Conservation (phyloP, 1,284 basidiomycete species). For the Vanrija sp. region DNA sequence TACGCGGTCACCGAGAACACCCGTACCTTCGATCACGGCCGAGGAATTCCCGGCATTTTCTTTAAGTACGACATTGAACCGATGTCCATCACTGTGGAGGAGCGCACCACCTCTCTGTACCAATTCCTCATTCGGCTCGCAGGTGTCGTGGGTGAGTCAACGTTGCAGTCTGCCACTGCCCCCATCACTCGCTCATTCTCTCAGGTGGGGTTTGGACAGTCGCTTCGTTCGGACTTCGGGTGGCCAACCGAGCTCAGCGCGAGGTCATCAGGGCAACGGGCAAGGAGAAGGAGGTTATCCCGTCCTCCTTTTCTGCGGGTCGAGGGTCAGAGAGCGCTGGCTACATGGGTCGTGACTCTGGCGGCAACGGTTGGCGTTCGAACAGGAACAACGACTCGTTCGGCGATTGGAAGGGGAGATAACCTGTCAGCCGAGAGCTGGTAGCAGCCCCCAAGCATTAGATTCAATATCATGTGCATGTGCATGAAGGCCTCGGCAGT, state of each 20-base stretch:
- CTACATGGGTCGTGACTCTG: constrained; percentile 8
- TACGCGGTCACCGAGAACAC: constrained; percentile 95
- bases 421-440: not conserved
- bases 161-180: not conserved
- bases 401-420: constrained; percentile 23
- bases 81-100: constrained; percentile 74
- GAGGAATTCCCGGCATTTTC: constrained; percentile 86
- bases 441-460: not conserved
- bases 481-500: too few relatives aligned
- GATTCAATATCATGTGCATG: too few relatives aligned
- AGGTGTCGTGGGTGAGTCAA: constrained; percentile 35
- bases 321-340: constrained; percentile 1
- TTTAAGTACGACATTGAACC: constrained; percentile 97
- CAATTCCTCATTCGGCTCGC: constrained; percentile 75
- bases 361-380: constrained; percentile 17
- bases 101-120: constrained; percentile 75
- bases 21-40: constrained; percentile 68
- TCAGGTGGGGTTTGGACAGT: constrained; percentile 51
- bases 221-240: constrained; percentile 45
- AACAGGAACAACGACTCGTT: not conserved
- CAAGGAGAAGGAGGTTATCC: constrained; percentile 37
- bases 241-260: constrained; percentile 45
- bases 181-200: not conserved
- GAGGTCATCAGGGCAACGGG: constrained; percentile 37
- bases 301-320: constrained; percentile 19